Percentiles rank a stretch among this genome's conserved stretches.
phyloP scores from a whole-genome alignment of 805 yeast genomes.

The Cyberlindnera misumaiensis region DNA sequence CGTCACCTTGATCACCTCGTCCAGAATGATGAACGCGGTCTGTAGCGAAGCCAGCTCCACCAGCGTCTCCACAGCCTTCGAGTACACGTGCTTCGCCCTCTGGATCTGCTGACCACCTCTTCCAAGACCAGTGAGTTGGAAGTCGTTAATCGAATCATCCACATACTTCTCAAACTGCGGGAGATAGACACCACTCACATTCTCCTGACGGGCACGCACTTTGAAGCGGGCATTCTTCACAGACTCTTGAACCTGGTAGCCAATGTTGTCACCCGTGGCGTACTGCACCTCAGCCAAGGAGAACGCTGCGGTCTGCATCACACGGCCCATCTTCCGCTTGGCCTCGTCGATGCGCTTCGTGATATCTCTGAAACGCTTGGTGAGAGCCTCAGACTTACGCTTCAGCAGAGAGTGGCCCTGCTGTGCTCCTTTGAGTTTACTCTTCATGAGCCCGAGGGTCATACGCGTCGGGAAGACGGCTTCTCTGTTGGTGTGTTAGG shows the following conservation, averaged over 20 bases:
- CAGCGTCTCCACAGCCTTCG: constrained; percentile 93
- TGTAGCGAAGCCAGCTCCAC: constrained; percentile 94
- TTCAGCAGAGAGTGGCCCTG: constrained; percentile 91
- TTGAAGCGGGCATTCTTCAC: constrained; percentile 88
- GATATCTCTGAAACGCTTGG: constrained; percentile 93
- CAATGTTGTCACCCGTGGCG: constrained; percentile 95
- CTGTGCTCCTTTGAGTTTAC: constrained; percentile 93
- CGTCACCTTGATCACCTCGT: constrained; percentile 96
- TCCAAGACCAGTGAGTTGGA: constrained; percentile 93
- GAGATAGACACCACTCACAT: constrained; percentile 90
- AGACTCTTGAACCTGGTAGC: constrained; percentile 92
- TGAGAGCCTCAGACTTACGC: constrained; percentile 94
- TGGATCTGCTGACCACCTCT: constrained; percentile 98
- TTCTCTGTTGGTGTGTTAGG: constrained; percentile 45
- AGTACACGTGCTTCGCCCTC: constrained; percentile 86
- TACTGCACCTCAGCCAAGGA: constrained; percentile 95
- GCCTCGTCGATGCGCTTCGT: constrained; percentile 81
- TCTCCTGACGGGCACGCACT: constrained; percentile 88
- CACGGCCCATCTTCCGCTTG: constrained; percentile 95
- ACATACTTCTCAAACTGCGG: constrained; percentile 88
- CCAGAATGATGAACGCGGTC: constrained; percentile 92
- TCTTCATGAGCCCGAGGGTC: constrained; percentile 93
- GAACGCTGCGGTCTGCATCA: constrained; percentile 97
- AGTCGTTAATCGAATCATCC: constrained; percentile 83
- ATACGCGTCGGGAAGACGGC: constrained; percentile 96